Conservation (phyloP, 371 early-diverging fungal genomes). For the Capniomyces stellatus region DNA sequence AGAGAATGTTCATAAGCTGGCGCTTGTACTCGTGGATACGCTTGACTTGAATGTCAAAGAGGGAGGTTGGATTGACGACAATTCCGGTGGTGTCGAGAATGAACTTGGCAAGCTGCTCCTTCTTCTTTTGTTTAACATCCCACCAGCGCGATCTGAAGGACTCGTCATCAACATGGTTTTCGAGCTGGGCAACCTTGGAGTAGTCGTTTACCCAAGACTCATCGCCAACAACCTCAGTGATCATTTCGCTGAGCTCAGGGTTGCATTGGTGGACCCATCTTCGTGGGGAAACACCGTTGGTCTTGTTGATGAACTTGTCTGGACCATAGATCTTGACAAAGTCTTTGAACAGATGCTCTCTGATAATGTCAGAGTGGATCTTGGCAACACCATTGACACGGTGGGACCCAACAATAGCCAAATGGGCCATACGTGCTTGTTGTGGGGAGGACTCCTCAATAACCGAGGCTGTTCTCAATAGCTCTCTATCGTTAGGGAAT, state of each 20-base stretch:
- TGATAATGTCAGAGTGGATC: conserved; percentile 74
- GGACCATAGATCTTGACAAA: conserved; percentile 66
- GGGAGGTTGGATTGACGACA: conserved; percentile 53
- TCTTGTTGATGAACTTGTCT: conserved; percentile 77
- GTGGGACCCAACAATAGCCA: conserved; percentile 55
- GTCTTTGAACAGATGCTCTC: conserved; percentile 58
- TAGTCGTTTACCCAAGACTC: conserved; percentile 57
- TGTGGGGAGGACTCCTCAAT: conserved; percentile 78
- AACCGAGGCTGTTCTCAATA: conserved; percentile 66
- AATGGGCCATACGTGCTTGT: conserved; percentile 68
- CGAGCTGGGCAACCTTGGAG: conserved; percentile 35
- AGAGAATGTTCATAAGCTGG: conserved; percentile 87
- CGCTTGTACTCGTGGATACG: conserved; percentile 94
- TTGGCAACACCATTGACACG: conserved; percentile 85
- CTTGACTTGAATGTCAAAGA: conserved; percentile 89
- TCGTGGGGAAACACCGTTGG: conserved; percentile 81
- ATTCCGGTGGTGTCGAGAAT: conserved; percentile 44
- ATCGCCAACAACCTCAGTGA: conserved; percentile 51
- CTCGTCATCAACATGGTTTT: conserved; percentile 34
- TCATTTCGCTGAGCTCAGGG: conserved; percentile 55
- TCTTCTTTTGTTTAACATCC: conserved; percentile 66
- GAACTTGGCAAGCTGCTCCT: conserved; percentile 63
- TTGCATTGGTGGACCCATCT: conserved; percentile 90
- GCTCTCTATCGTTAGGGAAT: conserved; percentile 70
- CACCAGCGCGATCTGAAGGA: conserved; percentile 64